phyloP scores from a whole-genome alignment of 441 rosid species.

The Adansonia rubrostipa region DNA sequence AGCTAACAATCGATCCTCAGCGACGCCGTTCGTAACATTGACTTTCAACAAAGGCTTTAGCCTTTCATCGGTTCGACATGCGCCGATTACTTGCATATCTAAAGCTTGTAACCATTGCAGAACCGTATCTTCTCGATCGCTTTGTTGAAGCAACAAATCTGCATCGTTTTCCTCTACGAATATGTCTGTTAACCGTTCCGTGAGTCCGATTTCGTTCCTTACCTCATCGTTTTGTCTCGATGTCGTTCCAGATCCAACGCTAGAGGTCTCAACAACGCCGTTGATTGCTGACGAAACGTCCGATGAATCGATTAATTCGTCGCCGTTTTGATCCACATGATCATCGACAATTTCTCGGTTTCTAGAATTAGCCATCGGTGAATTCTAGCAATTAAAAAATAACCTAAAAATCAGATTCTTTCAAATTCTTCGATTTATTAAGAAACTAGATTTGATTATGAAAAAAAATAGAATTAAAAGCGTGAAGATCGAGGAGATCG shows the following conservation, averaged over 20 bases:
- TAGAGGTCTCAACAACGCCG: constrained; percentile 35
- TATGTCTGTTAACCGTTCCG: constrained; percentile 65
- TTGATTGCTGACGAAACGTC: constrained; percentile 28
- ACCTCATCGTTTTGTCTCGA: constrained; percentile 26
- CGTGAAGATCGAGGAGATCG: not conserved
- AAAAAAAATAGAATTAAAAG: constrained; percentile 1
- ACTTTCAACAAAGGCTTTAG: constrained; percentile 84
- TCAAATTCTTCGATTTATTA: constrained; percentile 21
- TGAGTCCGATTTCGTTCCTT: constrained; percentile 43
- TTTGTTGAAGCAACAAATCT: constrained; percentile 67
- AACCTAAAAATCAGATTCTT: constrained; percentile 4
- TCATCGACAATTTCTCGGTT: constrained; percentile 47
- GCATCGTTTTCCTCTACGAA: constrained; percentile 58
- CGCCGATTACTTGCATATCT: constrained; percentile 90
- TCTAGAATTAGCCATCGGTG: constrained; percentile 55
- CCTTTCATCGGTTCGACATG: constrained; percentile 93
- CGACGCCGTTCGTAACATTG: constrained; percentile 62
- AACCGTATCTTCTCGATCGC: constrained; percentile 73
- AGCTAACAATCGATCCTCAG: constrained; percentile 76
- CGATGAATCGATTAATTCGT: constrained; percentile 40
- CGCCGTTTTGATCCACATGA: constrained; percentile 43
- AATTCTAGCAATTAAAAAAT: constrained; percentile 18
- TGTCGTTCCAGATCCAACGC: constrained; percentile 47
- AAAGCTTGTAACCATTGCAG: constrained; percentile 86
- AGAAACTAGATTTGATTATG: constrained; percentile 8